Conservation (phyloP, 371 early-diverging fungal species). For the Dinochytrium kinnereticum region DNA sequence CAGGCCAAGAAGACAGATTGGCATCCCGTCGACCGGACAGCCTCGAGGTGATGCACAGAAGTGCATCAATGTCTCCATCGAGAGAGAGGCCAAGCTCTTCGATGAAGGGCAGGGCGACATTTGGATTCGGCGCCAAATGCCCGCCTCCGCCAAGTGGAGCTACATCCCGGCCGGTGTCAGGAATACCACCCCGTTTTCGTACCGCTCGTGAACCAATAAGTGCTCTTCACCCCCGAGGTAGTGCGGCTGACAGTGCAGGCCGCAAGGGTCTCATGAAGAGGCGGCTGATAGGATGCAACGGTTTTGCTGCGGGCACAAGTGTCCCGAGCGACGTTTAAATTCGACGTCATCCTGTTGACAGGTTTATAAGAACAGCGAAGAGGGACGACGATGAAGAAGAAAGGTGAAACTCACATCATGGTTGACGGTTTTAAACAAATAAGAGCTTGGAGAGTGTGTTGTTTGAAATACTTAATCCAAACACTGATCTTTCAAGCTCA, state of each 20-base stretch:
- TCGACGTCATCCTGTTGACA: constrained; percentile 12
- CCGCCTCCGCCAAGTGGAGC: constrained; percentile 13
- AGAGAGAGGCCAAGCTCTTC: constrained; percentile 22
- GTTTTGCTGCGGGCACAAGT: constrained; percentile 8
- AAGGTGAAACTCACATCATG: constrained; percentile 29
- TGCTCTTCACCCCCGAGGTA: constrained; percentile 21
- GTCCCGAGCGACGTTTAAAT: constrained; percentile 15
- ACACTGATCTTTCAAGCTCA: background rate
- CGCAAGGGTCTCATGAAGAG: constrained; percentile 29
- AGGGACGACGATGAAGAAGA: background rate
- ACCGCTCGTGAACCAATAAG: constrained; percentile 38
- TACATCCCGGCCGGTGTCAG: constrained; percentile 26
- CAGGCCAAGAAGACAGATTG: constrained; percentile 15
- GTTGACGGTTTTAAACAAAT: background rate
- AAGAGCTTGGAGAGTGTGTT: background rate
- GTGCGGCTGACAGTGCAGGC: constrained; percentile 27
- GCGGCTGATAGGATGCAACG: constrained; percentile 9
- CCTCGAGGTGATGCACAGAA: constrained; percentile 20
- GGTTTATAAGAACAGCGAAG: background rate
- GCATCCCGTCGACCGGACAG: background rate
- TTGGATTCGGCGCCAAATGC: background rate
- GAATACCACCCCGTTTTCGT: constrained; percentile 37
- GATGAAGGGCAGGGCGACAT: constrained; percentile 20
- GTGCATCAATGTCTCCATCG: constrained; percentile 17
- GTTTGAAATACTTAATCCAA: background rate